phyloP scores from a whole-genome alignment of 1,284 basidiomycete genomes.

The Pisolithus thermaeus region DNA sequence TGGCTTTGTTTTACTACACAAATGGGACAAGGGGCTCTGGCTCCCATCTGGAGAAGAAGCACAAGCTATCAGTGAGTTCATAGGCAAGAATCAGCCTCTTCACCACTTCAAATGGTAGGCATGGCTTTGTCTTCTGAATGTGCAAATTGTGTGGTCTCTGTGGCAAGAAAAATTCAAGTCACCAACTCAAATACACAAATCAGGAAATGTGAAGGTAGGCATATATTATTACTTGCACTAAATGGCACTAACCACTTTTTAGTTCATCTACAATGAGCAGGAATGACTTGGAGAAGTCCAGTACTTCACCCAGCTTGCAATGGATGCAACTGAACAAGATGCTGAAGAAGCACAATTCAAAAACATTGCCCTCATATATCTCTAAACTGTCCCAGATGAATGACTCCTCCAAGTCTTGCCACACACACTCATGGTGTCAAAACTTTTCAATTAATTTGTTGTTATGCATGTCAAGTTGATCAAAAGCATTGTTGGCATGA shows the following conservation, averaged over 20 bases:
- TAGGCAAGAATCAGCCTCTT: not conserved
- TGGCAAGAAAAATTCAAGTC: too few species aligned
- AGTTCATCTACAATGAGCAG: too few species aligned
- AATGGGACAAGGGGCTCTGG: not conserved
- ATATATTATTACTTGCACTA: too few species aligned
- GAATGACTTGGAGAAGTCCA: too few species aligned
- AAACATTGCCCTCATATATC: not conserved
- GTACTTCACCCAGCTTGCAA: too few species aligned
- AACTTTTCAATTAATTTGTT: not conserved
- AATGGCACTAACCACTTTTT: too few species aligned
- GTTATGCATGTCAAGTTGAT: not conserved
- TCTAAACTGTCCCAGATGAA: not conserved
- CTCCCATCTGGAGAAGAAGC: too few species aligned
- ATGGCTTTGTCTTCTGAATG: too few species aligned
- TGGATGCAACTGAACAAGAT: not conserved
- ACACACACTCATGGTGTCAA: not conserved
- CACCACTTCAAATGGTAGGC: too few species aligned
- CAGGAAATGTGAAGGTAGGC: too few species aligned
- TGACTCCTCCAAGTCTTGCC: slow-evolving; percentile 2
- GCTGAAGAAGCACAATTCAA: not conserved
- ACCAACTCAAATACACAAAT: too few species aligned
- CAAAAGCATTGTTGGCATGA: not conserved
- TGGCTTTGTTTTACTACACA: not conserved
- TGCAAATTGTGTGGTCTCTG: too few species aligned
- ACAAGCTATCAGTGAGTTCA: not conserved